phyloP scores from a whole-genome alignment of 176 grass and related monocot species.

The Zea luxurians region DNA sequence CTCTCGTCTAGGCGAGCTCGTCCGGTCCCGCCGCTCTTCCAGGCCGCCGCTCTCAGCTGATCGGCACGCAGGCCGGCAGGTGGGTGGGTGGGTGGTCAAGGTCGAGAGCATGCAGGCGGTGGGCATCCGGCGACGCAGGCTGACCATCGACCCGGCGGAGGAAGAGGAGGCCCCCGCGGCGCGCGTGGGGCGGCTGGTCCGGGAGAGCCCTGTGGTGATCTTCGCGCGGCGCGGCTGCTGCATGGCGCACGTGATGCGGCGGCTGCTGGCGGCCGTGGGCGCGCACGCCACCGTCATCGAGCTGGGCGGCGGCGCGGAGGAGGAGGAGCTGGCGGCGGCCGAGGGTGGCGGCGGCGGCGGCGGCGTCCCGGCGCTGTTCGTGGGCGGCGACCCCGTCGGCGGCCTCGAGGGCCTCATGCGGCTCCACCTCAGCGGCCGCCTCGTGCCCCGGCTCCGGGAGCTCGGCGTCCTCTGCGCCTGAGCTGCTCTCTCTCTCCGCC shows the following conservation, averaged over 20 bases:
- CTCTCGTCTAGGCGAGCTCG: too few species aligned
- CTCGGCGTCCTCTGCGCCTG: slow-evolving; percentile 40
- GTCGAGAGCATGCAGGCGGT: slow-evolving; percentile 43
- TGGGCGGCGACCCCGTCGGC: slow-evolving; percentile 73
- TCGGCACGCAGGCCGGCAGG: too few species aligned
- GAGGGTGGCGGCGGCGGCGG: slow-evolving; percentile 38
- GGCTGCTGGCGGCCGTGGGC: slow-evolving; percentile 69
- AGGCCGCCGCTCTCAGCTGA: too few species aligned
- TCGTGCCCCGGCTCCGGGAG: slow-evolving; percentile 45
- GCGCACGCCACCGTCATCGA: slow-evolving; percentile 88
- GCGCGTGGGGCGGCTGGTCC: slow-evolving; percentile 53
- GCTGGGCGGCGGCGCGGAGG: slow-evolving; percentile 52
- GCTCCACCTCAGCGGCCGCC: slow-evolving; percentile 76
- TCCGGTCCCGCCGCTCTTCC: too few species aligned
- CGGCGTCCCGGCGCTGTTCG: slow-evolving; percentile 72
- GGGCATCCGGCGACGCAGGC: slow-evolving; percentile 29
- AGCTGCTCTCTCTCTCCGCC: too few species aligned
- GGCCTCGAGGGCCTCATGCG: slow-evolving; percentile 89
- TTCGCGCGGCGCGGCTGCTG: slow-evolving; percentile 70
- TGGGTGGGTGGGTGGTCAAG: too few species aligned
- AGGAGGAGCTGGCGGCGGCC: slow-evolving; percentile 40
- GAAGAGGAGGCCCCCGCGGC: slow-evolving; percentile 55
- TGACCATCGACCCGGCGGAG: slow-evolving; percentile 57
- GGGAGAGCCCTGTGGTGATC: slow-evolving; percentile 82
- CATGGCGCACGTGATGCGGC: slow-evolving; percentile 94